A percentile compares a stretch with the other conserved stretches of the same genome.
Conservation (phyloP, 768 basidiomycete genomes). For the Mycena rebaudengoi region DNA sequence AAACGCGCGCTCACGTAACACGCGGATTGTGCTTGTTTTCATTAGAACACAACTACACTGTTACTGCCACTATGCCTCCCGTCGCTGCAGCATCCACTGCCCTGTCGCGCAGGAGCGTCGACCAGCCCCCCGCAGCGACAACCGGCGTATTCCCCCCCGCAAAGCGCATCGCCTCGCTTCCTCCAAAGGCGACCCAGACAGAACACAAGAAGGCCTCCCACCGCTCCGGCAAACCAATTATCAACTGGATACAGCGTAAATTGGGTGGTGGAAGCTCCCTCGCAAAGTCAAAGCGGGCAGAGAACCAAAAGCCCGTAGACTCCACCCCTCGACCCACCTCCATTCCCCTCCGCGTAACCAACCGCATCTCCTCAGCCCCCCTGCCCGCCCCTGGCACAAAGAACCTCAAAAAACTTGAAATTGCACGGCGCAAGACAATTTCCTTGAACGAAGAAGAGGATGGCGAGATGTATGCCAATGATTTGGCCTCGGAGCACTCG, state of each 20-base stretch:
- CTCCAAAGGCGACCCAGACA: slow-evolving; percentile 39
- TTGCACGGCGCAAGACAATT: slow-evolving; percentile 61
- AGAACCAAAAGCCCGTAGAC: slow-evolving; percentile 37
- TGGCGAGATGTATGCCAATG: slow-evolving; percentile 55
- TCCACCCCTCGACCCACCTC: slow-evolving; percentile 38
- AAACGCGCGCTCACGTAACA: too few relatives aligned
- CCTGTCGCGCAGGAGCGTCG: slow-evolving; percentile 23
- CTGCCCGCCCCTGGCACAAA: slow-evolving; percentile 42
- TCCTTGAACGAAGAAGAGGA: slow-evolving; percentile 71
- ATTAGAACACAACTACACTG: background rate
- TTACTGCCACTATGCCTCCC: slow-evolving; percentile 16
- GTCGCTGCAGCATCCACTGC: background rate
- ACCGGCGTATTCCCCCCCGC: slow-evolving; percentile 27
- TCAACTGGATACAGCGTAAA: slow-evolving; percentile 92
- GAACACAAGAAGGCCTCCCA: slow-evolving; percentile 71
- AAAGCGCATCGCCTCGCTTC: slow-evolving; percentile 27
- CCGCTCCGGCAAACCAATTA: slow-evolving; percentile 83
- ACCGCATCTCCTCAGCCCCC: slow-evolving; percentile 55
- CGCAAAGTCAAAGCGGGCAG: slow-evolving; percentile 61
- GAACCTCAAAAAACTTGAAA: slow-evolving; percentile 42
- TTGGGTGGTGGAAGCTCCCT: slow-evolving; percentile 63
- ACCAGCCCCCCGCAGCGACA: slow-evolving; percentile 29
- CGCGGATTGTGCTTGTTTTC: too few relatives aligned
- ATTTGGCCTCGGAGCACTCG: slow-evolving; percentile 56
- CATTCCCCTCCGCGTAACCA: slow-evolving; percentile 42